A percentile compares a stretch with the other conserved stretches of the same genome.
These are phyloP conservation scores for Galerina sulciceps DNA, from an alignment of 768 basidiomycete species.

Conservation along the genomic window DNA sequence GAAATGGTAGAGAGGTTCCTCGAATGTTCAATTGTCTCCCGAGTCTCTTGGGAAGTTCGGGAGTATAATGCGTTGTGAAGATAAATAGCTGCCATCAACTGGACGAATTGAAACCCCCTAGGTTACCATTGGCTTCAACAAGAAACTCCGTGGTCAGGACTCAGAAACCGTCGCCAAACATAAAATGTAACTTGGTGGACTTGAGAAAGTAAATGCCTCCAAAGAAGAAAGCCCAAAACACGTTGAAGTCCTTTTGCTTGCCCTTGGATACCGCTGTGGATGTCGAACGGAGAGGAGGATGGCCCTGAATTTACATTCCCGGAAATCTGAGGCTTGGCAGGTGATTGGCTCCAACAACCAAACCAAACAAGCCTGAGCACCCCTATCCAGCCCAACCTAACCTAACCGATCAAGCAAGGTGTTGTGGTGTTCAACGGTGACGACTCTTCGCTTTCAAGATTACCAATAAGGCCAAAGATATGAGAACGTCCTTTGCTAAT, in stretches of 20 bases:
- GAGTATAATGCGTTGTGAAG: conserved; percentile 59
- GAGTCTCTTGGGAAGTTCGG: conserved; percentile 31
- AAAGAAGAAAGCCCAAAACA: conserved; percentile 7
- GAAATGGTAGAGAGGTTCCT: conserved; percentile 44
- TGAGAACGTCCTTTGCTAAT: neutral
- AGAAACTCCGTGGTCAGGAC: conserved; percentile 12
- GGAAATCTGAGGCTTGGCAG: conserved; percentile 11
- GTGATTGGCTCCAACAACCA: neutral
- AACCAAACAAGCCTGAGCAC: neutral
- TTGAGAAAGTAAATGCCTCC: neutral
- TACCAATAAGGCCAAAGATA: neutral
- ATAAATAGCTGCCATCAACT: conserved; percentile 60
- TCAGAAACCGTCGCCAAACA: conserved; percentile 15
- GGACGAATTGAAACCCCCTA: neutral
- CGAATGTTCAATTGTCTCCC: conserved; percentile 45
- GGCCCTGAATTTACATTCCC: conserved; percentile 14
- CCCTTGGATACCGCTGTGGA: neutral
- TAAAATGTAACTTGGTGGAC: neutral
- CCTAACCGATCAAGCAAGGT: too few species aligned
- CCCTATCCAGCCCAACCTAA: too few species aligned
- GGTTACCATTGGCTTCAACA: conserved; percentile 14
- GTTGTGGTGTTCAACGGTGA: too few species aligned
- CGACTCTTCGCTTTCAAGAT: neutral
- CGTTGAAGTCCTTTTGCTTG: neutral
- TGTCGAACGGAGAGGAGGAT: conserved; percentile 1